Percentiles rank a stretch among this genome's conserved stretches.
Evolutionary conservation across 371 early-diverging fungal species (phyloP).

Genomic region (Nematocida sp.): DNA sequence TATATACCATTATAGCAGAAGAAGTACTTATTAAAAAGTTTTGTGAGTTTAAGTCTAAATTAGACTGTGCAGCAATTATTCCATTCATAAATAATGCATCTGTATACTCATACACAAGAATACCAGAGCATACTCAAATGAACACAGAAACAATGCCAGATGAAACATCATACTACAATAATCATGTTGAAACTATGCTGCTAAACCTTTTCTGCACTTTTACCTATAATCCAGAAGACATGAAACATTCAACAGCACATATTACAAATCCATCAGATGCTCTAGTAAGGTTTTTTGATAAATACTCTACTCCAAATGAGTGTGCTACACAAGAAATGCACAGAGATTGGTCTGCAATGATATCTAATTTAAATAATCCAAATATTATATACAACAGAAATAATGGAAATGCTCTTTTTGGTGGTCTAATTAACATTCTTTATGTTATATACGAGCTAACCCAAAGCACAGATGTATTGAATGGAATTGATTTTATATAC

Average conservation of each 20-base stretch:
- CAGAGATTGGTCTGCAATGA: not conserved
- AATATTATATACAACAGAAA: not conserved
- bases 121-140: not conserved
- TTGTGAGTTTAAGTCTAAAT: not conserved
- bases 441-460: not conserved
- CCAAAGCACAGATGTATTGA: no score
- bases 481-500: no score
- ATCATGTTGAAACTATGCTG: not conserved
- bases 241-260: not conserved
- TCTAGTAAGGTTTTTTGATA: not conserved
- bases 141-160: not conserved
- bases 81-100: not conserved
- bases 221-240: not conserved
- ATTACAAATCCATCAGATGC: not conserved
- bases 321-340: not conserved
- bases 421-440: not conserved
- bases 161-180: no score
- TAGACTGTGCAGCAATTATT: not conserved
- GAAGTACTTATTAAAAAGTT: not conserved
- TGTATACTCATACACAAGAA: not conserved
- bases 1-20: not conserved
- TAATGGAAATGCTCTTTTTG: not conserved
- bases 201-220: not conserved
- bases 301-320: not conserved
- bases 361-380: not conserved